A percentile compares a stretch with the other conserved stretches of the same genome.
These are phyloP conservation scores for Penicillium sp. DNA, from an alignment of 2,329 filamentous ascomycete genomes.

Conservation along the genomic window DNA sequence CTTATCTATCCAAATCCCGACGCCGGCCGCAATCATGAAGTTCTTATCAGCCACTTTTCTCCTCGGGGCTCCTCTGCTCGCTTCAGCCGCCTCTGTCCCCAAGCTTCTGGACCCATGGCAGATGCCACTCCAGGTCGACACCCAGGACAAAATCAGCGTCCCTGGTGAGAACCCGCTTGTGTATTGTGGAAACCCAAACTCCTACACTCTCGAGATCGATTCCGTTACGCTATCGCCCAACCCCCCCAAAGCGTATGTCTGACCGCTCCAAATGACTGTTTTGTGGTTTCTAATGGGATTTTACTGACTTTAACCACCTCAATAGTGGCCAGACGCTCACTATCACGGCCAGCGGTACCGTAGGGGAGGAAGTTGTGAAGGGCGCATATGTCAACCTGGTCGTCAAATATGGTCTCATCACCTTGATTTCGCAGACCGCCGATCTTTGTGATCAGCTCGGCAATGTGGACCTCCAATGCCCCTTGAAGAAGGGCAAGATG, in stretches of 20 bases:
- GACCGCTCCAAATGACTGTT: background rate
- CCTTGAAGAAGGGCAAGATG: slow-evolving; percentile 76
- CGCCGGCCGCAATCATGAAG: slow-evolving; percentile 38
- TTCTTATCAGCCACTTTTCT: slow-evolving; percentile 42
- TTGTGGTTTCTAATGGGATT: no score
- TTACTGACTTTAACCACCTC: slow-evolving; percentile 11
- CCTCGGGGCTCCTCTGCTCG: slow-evolving; percentile 43
- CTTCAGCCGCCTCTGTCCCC: slow-evolving; percentile 45
- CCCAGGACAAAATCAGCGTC: slow-evolving; percentile 59
- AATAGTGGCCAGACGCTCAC: slow-evolving; percentile 71
- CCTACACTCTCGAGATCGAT: slow-evolving; percentile 74
- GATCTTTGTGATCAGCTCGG: slow-evolving; percentile 87
- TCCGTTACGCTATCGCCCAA: slow-evolving; percentile 81
- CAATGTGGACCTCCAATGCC: slow-evolving; percentile 87
- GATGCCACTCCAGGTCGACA: slow-evolving; percentile 50
- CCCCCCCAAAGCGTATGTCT: slow-evolving; percentile 77
- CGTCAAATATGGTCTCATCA: slow-evolving; percentile 94
- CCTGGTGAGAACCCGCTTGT: slow-evolving; percentile 82
- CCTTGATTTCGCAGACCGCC: slow-evolving; percentile 74
- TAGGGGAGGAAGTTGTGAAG: slow-evolving; percentile 69
- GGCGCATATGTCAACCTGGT: slow-evolving; percentile 79
- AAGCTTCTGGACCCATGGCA: slow-evolving; percentile 53
- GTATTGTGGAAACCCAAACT: slow-evolving; percentile 69
- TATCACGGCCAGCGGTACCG: slow-evolving; percentile 76
- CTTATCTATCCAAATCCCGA: background rate